Evolutionary conservation across 768 basidiomycete genomes (phyloP), one percentile per base, ranked within the genome.

Genomic region (Tricholoma flavovirens): DNA sequence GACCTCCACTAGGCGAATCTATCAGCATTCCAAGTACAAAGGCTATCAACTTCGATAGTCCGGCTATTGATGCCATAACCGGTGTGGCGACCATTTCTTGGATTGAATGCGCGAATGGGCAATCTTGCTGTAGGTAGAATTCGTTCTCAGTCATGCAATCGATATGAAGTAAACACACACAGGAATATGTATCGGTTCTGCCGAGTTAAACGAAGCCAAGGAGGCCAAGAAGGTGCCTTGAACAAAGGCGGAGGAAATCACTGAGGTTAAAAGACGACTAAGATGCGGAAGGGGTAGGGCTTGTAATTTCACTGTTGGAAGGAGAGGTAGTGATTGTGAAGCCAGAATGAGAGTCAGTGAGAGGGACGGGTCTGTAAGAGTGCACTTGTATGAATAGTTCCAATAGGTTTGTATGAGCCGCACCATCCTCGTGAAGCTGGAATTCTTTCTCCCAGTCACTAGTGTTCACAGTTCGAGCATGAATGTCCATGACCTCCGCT

Each of bases 401-500:
- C n/a, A n/a, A 14, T 24, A 6, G 3, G 38, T n/a, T 14, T 62
- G 46, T 33, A 57, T 55, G 6, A 51, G 69, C 71, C 71, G 65
- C 72, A 63, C 71, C 76, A 60, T 79, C 76, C 5, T 75, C 71
- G 15, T 73, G 72, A n/a, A 80, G 78, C 55, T 77, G 76, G 64
- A 89, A 90, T 62, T 90, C 87, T 51, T 75, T 78, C 64, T 86
- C 83, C 88, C 88, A 90, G 54, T 74, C 72, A 33, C 65, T 60
- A 4, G 61, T 55, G 19, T 69, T 64, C 14, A 73, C 74, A 7
- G 53, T 59, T 40, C 58, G 58, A 6, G 68, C 63, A 58, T 85
- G 83, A 10, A 77, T 69, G 60, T 90, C 88, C 66, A 90, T 80
- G 21, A 87, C 79, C 64, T 90, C 88, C 7, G 90, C 88, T 24